Conservation (phyloP, 2,329 filamentous ascomycete species). For the Fusarium liriodendri region DNA sequence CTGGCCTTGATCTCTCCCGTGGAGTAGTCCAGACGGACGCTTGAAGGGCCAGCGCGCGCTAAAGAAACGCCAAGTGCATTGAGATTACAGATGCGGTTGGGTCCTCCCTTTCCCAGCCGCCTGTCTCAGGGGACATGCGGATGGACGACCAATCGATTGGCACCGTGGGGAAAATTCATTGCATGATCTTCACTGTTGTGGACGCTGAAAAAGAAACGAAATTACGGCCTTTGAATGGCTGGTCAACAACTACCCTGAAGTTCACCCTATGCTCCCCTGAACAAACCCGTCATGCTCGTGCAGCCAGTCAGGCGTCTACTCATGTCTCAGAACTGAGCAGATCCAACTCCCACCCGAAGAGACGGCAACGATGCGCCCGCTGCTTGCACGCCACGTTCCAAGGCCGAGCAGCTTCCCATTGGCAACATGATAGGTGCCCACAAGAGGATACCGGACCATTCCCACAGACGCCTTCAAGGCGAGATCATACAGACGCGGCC, state of each 20-base stretch:
- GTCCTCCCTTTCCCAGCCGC: background rate
- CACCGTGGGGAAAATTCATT: background rate
- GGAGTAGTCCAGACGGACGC: too few relatives aligned
- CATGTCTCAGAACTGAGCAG: constrained; percentile 45
- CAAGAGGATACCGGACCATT: constrained; percentile 43
- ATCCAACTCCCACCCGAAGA: constrained; percentile 49
- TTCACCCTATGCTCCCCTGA: background rate
- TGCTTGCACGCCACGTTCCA: constrained; percentile 47
- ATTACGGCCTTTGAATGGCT: background rate
- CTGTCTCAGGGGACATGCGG: background rate
- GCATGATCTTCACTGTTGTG: background rate
- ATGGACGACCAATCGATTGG: background rate
- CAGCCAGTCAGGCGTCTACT: background rate
- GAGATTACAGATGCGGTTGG: background rate
- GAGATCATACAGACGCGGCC: constrained; percentile 47
- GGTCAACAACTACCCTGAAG: background rate
- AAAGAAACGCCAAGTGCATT: background rate
- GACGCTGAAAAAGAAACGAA: background rate
- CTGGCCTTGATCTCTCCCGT: background rate
- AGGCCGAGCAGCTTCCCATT: constrained; percentile 46
- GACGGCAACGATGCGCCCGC: constrained; percentile 47
- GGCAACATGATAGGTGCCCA: constrained; percentile 49
- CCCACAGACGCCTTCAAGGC: constrained; percentile 43
- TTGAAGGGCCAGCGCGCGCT: background rate
- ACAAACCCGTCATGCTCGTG: too few relatives aligned